A percentile compares a stretch with the other conserved stretches of the same genome.
These are phyloP conservation scores for Sechiopsis laciniata DNA, from an alignment of 306 rosid species.

Conservation along the genomic window DNA sequence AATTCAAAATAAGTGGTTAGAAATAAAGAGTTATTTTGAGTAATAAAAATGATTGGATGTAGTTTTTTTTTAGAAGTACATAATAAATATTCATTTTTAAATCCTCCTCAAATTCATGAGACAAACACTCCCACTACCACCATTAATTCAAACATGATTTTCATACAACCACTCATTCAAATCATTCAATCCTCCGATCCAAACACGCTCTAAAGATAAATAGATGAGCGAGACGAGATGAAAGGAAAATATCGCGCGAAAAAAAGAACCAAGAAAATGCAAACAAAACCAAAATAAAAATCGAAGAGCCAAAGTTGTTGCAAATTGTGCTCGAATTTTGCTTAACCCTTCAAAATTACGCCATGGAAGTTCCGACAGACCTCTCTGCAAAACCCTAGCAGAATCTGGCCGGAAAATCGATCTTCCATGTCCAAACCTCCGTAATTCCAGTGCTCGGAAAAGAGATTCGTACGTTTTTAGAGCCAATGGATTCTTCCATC, in stretches of 20 bases:
- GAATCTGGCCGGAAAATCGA: neutral
- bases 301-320: neutral
- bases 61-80: too few species aligned
- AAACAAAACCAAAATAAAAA: neutral
- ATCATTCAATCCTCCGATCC: too few species aligned
- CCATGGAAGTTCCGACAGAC: constrained; percentile 31
- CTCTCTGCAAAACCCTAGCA: constrained; percentile 26
- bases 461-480: neutral
- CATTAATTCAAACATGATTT: too few species aligned
- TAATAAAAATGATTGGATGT: too few species aligned
- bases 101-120: too few species aligned
- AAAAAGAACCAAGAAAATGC: neutral
- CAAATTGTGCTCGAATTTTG: constrained; percentile 4
- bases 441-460: neutral
- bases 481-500: constrained; percentile 45
- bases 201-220: too few species aligned
- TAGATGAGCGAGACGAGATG: neutral
- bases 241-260: neutral
- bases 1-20: too few species aligned
- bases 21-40: too few species aligned
- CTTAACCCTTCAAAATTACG: constrained; percentile 23
- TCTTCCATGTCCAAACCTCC: constrained; percentile 23
- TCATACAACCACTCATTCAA: too few species aligned
- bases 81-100: too few species aligned
- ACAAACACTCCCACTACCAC: too few species aligned